Evolutionary conservation across 257 asterid species (phyloP).

Genomic region (Nicotiana obtusifolia): DNA sequence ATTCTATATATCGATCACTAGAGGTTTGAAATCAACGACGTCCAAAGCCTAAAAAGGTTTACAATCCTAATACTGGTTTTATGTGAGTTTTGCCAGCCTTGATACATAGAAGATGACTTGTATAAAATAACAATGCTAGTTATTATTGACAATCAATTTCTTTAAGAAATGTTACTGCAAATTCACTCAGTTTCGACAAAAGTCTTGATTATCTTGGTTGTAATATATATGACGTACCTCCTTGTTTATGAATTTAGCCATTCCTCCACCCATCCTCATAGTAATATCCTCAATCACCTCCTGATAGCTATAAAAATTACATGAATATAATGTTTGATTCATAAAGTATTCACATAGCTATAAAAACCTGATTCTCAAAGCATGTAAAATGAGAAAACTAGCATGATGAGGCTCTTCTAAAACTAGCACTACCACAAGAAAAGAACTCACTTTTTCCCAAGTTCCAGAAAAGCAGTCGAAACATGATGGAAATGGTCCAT

Average conservation of each 20-base stretch:
- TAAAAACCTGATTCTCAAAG: not conserved
- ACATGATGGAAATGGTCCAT: slow-evolving; percentile 87
- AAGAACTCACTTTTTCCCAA: slow-evolving; percentile 45
- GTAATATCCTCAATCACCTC: slow-evolving; percentile 92
- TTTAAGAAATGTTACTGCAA: not conserved
- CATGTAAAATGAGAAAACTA: not conserved
- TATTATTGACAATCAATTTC: no score
- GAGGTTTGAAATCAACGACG: not conserved
- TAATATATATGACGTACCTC: slow-evolving; percentile 45
- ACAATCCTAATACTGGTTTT: no score
- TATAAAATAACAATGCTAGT: no score
- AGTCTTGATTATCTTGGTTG: no score
- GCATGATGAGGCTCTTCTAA: not conserved
- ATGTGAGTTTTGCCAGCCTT: not conserved
- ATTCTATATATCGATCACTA: not conserved
- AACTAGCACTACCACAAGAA: slow-evolving; percentile 3
- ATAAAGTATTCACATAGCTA: not conserved
- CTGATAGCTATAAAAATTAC: slow-evolving; percentile 56
- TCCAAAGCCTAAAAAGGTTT: not conserved
- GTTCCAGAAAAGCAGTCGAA: slow-evolving; percentile 73
- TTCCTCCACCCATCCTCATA: slow-evolving; percentile 97
- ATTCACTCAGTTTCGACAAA: not conserved
- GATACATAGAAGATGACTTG: not conserved
- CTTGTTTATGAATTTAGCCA: slow-evolving; percentile 87
- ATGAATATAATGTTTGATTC: not conserved